Percentiles rank a stretch among this genome's conserved stretches.
phyloP scores from a whole-genome alignment of 129 eudicot genomes.

The Artemisia argyi region DNA sequence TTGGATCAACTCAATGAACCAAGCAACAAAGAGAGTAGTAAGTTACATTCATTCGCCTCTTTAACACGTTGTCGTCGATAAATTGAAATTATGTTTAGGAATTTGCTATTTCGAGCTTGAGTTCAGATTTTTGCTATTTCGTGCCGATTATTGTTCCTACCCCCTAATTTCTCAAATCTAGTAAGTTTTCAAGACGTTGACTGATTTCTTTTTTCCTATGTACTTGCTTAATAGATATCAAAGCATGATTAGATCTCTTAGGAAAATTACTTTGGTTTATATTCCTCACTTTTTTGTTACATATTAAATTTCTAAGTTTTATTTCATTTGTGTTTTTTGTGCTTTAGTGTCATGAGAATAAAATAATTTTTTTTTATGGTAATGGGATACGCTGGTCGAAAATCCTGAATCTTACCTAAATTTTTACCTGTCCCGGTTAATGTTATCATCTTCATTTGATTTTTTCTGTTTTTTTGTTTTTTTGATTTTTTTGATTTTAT shows the following conservation, averaged over 20 bases:
- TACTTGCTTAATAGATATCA: slow-evolving; percentile 16
- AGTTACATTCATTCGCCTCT: background rate
- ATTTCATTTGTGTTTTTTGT: too few relatives aligned
- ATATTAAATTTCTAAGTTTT: too few relatives aligned
- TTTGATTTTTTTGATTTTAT: background rate
- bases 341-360: too few relatives aligned
- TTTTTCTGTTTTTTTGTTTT: too few relatives aligned
- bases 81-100: background rate
- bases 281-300: too few relatives aligned
- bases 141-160: slow-evolving; percentile 1
- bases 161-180: slow-evolving; percentile 4
- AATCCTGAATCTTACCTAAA: too few relatives aligned
- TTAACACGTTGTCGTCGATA: background rate
- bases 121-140: background rate
- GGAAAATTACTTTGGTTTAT: too few relatives aligned
- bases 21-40: background rate
- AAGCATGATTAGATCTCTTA: background rate
- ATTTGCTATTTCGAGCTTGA: background rate
- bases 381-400: too few relatives aligned
- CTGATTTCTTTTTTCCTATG: background rate
- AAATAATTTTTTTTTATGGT: too few relatives aligned
- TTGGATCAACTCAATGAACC: background rate
- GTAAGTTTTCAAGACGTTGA: background rate
- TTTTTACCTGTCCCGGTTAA: background rate
- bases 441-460: background rate